phyloP scores from a whole-genome alignment of 73 alveolate genomes.

The Loxodes magnus region DNA sequence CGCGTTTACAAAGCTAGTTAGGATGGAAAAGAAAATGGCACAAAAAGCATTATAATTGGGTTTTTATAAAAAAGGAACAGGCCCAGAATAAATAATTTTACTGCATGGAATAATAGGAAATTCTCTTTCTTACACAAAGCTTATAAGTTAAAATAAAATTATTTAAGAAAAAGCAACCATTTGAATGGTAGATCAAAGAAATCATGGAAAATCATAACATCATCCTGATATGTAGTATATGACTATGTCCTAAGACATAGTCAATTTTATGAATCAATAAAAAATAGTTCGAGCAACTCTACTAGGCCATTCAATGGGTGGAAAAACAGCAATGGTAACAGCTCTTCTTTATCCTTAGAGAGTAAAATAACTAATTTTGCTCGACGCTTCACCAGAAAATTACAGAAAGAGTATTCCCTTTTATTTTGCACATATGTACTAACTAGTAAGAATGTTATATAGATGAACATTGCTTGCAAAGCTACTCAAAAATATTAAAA shows the following conservation, averaged over 20 bases:
- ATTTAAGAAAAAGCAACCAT: neutral
- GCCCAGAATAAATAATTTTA: neutral
- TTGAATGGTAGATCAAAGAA: conserved; percentile 36
- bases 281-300: conserved; percentile 31
- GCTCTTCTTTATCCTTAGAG: conserved; percentile 46
- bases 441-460: no score
- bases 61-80: no score
- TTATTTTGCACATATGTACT: no score
- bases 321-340: conserved; percentile 38
- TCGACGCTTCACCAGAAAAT: conserved; percentile 50
- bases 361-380: conserved; percentile 24
- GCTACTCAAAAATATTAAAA: no score
- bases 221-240: conserved; percentile 27
- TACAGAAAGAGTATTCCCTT: no score
- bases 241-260: conserved; percentile 36
- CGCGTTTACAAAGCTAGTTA: no score
- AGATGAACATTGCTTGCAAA: no score
- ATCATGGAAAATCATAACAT: conserved; percentile 42
- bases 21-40: no score
- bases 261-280: conserved; percentile 30
- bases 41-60: no score
- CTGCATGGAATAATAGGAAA: conserved; percentile 10
- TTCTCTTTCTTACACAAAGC: no score
- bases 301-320: conserved; percentile 59
- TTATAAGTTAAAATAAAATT: neutral